Evolutionary conservation across 257 asterid genomes (phyloP).

Genomic region (Solanum rostratum): DNA sequence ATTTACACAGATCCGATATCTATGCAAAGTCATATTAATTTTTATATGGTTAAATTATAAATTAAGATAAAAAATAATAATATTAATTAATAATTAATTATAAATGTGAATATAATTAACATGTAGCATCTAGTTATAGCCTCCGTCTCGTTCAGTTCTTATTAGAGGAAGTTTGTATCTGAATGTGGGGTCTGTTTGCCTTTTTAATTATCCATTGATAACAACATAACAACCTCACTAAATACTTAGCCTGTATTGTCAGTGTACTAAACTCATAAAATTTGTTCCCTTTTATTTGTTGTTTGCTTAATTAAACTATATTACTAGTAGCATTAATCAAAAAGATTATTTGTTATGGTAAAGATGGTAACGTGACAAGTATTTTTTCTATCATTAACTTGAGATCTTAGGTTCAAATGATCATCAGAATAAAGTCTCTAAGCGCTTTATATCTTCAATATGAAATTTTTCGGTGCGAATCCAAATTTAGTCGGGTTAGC

Average conservation of each 20-base stretch:
- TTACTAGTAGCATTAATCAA: background rate
- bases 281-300: background rate
- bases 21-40: background rate
- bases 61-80: background rate
- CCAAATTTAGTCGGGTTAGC: background rate
- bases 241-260: background rate
- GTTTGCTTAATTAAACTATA: background rate
- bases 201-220: background rate
- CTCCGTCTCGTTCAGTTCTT: background rate
- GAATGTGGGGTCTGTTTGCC: background rate
- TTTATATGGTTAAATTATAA: background rate
- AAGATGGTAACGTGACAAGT: too few relatives aligned
- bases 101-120: too few relatives aligned
- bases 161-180: background rate
- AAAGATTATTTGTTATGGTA: background rate
- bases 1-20: background rate
- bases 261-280: background rate
- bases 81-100: too few relatives aligned
- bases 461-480: background rate
- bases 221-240: background rate
- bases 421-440: background rate
- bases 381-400: too few relatives aligned
- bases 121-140: too few relatives aligned
- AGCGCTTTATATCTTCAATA: fast-evolving
- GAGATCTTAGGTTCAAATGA: background rate